phyloP scores from a whole-genome alignment of 2,329 filamentous ascomycete species.

The Nemania abortiva region DNA sequence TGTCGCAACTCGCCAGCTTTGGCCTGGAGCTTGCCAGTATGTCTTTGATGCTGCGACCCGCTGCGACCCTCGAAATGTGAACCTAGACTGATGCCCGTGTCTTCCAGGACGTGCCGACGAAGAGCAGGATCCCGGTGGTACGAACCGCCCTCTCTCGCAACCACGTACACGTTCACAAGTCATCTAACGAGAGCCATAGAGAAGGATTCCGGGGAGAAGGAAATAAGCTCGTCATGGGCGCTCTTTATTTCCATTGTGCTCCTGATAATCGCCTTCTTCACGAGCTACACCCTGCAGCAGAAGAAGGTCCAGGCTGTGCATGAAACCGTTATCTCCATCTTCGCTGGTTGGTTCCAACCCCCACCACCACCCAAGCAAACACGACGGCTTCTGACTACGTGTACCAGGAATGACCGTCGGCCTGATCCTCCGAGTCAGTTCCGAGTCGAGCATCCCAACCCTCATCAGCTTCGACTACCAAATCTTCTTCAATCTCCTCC shows the following conservation, averaged over 20 bases:
- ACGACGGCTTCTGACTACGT: constrained; percentile 34
- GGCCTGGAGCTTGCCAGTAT: constrained; percentile 56
- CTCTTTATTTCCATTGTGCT: constrained; percentile 96
- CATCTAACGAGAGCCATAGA: constrained; percentile 59
- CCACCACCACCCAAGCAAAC: constrained; percentile 9
- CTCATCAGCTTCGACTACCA: constrained; percentile 98
- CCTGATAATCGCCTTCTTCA: constrained; percentile 93
- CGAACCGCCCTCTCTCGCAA: constrained; percentile 40
- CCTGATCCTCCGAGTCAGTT: constrained; percentile 83
- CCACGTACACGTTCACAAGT: constrained; percentile 11
- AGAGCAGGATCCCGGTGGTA: constrained; percentile 63
- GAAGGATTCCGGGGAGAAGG: constrained; percentile 87
- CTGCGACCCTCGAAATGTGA: neutral
- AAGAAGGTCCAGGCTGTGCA: constrained; percentile 98
- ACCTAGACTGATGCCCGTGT: constrained; percentile 23
- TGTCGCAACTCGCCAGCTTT: constrained; percentile 54
- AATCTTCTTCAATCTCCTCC: constrained; percentile 98
- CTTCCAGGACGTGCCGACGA: constrained; percentile 58
- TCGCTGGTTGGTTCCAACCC: constrained; percentile 73
- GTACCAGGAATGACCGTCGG: constrained; percentile 90
- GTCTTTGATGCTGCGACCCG: constrained; percentile 41
- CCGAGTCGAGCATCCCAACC: constrained; percentile 85
- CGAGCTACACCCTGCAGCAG: constrained; percentile 95
- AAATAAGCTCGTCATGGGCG: constrained; percentile 95
- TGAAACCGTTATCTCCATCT: constrained; percentile 98